A percentile compares a stretch with the other conserved stretches of the same genome.
These are phyloP conservation scores for Cercospora sp. DNA, from an alignment of 2,329 filamentous ascomycete species.

Conservation along the genomic window DNA sequence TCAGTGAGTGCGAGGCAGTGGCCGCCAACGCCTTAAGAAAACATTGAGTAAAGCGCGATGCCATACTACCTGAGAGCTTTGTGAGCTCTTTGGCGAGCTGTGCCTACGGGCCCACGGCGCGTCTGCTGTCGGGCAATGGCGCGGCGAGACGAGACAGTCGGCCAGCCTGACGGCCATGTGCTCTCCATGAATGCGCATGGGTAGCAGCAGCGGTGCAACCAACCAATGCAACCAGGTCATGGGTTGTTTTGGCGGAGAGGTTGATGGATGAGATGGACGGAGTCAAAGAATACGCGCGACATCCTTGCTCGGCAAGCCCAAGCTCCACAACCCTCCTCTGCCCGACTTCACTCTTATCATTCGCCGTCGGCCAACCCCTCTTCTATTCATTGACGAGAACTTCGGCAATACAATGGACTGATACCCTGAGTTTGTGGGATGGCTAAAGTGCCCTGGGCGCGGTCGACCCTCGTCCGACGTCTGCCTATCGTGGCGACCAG, in stretches of 20 bases:
- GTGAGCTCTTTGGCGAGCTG: background rate
- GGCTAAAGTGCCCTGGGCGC: background rate
- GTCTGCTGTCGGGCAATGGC: background rate
- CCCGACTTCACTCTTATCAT: slow-evolving; percentile 8
- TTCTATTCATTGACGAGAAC: background rate
- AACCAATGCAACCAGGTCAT: background rate
- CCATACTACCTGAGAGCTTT: background rate
- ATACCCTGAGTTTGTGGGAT: background rate
- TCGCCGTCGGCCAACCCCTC: slow-evolving; percentile 9
- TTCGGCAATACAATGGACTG: background rate
- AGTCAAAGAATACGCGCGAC: background rate
- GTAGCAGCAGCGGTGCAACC: background rate
- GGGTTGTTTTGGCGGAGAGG: background rate
- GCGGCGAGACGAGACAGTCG: background rate
- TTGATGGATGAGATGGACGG: background rate
- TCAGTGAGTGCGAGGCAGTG: background rate
- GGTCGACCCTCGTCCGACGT: background rate
- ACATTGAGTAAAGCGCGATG: background rate
- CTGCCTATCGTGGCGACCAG: slow-evolving; percentile 11
- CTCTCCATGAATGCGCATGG: background rate
- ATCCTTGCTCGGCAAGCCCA: background rate
- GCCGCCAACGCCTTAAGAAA: background rate
- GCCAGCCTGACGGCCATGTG: background rate
- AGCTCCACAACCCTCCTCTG: background rate
- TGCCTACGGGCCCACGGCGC: slow-evolving; percentile 1